A percentile compares a stretch with the other conserved stretches of the same genome.
Conservation (phyloP, 2,329 filamentous ascomycete genomes). For the Lasiodiplodia gonubiensis region DNA sequence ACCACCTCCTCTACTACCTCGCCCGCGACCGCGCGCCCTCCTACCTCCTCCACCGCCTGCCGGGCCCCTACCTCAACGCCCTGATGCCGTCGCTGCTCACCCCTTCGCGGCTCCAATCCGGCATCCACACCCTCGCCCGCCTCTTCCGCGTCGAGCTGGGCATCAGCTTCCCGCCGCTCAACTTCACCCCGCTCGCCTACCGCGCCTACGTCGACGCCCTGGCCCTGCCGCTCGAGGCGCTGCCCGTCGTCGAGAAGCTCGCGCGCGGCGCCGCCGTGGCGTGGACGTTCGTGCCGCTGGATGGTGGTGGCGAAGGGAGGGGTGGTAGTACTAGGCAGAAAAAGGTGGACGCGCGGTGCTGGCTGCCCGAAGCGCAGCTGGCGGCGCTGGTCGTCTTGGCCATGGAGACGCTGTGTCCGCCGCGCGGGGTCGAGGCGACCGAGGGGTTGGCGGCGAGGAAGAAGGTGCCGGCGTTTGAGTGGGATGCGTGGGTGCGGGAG, state of each 20-base stretch:
- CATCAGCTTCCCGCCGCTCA: constrained; percentile 74
- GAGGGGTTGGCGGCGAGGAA: constrained; percentile 57
- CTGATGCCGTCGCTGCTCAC: constrained; percentile 61
- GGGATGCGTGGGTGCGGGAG: background rate
- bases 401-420: constrained; percentile 79
- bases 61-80: constrained; percentile 63
- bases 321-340: background rate
- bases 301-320: no score
- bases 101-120: constrained; percentile 66
- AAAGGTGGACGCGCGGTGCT: background rate
- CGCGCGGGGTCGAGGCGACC: constrained; percentile 59
- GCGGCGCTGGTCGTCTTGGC: constrained; percentile 74
- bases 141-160: constrained; percentile 72
- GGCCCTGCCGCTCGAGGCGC: constrained; percentile 75
- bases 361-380: constrained; percentile 73
- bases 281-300: constrained; percentile 57
- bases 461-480: background rate
- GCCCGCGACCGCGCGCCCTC: constrained; percentile 65
- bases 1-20: constrained; percentile 73
- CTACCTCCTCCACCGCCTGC: constrained; percentile 69
- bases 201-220: constrained; percentile 70
- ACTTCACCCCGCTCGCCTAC: constrained; percentile 70
- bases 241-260: constrained; percentile 63
- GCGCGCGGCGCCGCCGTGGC: constrained; percentile 58
- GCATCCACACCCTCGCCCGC: constrained; percentile 65